These are phyloP conservation scores for Aspergillus oerlinghausenensis DNA, from an alignment of 2,329 filamentous ascomycete genomes.

Conservation along the genomic window DNA sequence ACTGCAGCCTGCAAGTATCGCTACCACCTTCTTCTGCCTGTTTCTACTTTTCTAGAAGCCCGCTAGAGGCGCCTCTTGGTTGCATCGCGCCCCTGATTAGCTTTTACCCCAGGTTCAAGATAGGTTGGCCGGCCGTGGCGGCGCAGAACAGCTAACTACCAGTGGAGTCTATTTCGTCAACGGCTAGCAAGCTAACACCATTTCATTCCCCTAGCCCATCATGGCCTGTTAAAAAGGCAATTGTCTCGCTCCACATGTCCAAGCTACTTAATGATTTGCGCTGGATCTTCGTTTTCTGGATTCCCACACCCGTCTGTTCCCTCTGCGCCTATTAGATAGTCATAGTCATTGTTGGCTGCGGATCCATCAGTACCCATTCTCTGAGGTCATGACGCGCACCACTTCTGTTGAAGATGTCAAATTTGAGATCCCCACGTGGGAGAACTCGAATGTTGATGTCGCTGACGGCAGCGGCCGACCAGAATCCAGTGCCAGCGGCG, in stretches of 20 bases:
- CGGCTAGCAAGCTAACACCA: slow-evolving; percentile 11
- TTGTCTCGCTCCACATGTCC: slow-evolving; percentile 7
- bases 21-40: slow-evolving; percentile 13
- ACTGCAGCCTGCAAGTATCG: slow-evolving; percentile 6
- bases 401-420: slow-evolving; percentile 13
- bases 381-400: slow-evolving; percentile 26
- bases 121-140: background rate
- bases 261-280: slow-evolving; percentile 7
- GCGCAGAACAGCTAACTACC: background rate
- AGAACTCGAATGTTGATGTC: slow-evolving; percentile 21
- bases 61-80: slow-evolving; percentile 13
- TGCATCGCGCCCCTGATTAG: slow-evolving; percentile 6
- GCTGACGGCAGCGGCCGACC: slow-evolving; percentile 21
- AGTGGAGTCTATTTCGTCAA: slow-evolving; percentile 14
- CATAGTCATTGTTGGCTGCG: slow-evolving; percentile 8
- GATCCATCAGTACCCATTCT: slow-evolving; percentile 1
- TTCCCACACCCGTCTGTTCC: slow-evolving; percentile 3
- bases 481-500: slow-evolving; percentile 19
- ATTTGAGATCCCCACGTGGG: slow-evolving; percentile 22
- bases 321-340: slow-evolving; percentile 1
- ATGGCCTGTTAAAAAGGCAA: slow-evolving; percentile 13
- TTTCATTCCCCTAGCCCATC: slow-evolving; percentile 6
- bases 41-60: slow-evolving; percentile 18
- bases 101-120: slow-evolving; percentile 29
- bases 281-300: slow-evolving; percentile 1